Base-by-base conservation (phyloP, 1,284 basidiomycete species). In the Naganishia sp. region DNA sequence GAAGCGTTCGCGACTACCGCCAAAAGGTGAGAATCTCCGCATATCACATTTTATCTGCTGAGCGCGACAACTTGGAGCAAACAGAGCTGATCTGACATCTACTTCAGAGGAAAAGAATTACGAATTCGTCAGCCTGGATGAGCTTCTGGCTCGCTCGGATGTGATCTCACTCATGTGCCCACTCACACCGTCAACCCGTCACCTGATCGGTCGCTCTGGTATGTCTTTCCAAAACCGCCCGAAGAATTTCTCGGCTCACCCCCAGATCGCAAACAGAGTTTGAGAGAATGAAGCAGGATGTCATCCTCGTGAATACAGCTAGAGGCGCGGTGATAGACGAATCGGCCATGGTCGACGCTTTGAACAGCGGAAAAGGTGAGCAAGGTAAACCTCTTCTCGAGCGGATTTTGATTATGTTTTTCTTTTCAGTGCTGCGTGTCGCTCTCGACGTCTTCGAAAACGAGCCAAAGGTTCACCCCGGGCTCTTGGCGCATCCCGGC, bases 391-490 rank as follows among this genome's bases (percentile, higher is more conserved):
- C 36, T 39, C 36, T 39, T 7, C 36, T 7, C 13, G 36, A 39
- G 13, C 10, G 13, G 10, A 39, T 5, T 39, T 13, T 39, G 7
- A 9, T 39, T 7, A 39, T 39, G 10, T 5, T 13, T 7, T 7
- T 28, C 28, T 13, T 6, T 66, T 73, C 93, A 89, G 84, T 93
- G 67, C 86, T 84, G 55, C 87, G 87, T 1, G 89, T 90, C n/a
- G 94, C 94, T 28, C 82, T 97, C 25, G 94, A 96, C 72, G 93
- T 95, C 39, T 96, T 86, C 81, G 90, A 90, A 4, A 84, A 92
- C 77, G 93, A 96, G 78, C 93, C 92, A 1, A 79, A 86, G 49
- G 87, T 95, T 60, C 90, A 94, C 78, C 88, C 89, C 1, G 85
- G 87, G n/a, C 81, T 94, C 18, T 33, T 67, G 3, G 44, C 52